Percentiles rank a stretch among this genome's conserved stretches.
These are phyloP conservation scores for Mortierella sp. DNA, from an alignment of 371 early-diverging fungal genomes.

Conservation along the genomic window DNA sequence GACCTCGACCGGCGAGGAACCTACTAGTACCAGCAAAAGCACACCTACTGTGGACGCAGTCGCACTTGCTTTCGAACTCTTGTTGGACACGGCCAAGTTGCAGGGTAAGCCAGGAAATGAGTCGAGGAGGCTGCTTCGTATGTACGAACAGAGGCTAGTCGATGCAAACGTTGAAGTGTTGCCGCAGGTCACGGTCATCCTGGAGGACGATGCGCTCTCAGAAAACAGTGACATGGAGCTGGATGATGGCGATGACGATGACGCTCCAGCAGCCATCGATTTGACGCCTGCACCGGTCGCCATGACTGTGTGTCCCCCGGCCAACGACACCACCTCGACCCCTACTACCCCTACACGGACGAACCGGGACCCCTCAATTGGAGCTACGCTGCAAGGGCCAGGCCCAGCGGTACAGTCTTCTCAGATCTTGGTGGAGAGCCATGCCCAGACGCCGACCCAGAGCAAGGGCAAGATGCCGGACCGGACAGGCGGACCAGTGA, in stretches of 20 bases:
- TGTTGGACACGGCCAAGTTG: background rate
- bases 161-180: background rate
- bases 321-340: background rate
- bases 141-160: background rate
- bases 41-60: background rate
- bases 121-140: background rate
- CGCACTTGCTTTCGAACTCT: background rate
- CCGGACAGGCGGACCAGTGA: slow-evolving; percentile 3
- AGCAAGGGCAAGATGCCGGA: slow-evolving; percentile 5
- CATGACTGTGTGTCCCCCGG: background rate
- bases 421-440: background rate
- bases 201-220: background rate
- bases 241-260: slow-evolving; percentile 3
- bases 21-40: background rate
- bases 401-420: background rate
- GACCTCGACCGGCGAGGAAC: background rate
- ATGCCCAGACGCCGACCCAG: background rate
- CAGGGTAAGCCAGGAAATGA: background rate
- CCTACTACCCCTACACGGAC: background rate
- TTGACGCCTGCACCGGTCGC: slow-evolving; percentile 7
- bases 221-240: slow-evolving; percentile 7
- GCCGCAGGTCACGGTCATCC: background rate
- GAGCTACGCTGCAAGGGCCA: background rate
- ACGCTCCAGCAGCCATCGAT: background rate
- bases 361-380: background rate